Evolutionary conservation across 768 basidiomycete genomes (phyloP), one percentile per base, ranked within the genome.

Genomic region (Pleurotus platypus): DNA sequence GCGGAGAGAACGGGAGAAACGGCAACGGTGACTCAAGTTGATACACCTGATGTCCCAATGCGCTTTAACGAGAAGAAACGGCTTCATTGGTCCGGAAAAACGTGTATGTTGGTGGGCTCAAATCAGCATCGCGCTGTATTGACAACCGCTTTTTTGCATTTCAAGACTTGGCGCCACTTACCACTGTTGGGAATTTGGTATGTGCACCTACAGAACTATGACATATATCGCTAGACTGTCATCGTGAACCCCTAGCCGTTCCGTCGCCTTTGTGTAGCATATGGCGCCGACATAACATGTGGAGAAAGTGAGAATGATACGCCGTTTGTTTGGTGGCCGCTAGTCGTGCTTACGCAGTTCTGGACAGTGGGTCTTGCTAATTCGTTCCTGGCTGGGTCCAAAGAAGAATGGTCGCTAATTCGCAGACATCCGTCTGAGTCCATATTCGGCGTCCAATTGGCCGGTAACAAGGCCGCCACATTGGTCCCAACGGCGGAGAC

Each of bases 141-240:
- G 16, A 24, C 54, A 16, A 11, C 22, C 39, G 15, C 38, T 54
- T 11, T 5, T 43, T 35, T 49, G 26, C 27, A 40, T 18, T 13
- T 35, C 15, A 40, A 75, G 72, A 75, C 60, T 68, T 79, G 45
- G 74, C 77, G 22, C 96, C 96, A 2, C 72, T 98, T 16, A 98
- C 96, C 0, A 98, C 96, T 0, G 94, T 95, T 39, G 96, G 96
- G 12, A 98, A 99, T 66, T 70, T 98, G 68, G 94, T 93, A 67
- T 42, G 60, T 26, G 43, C 18, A 37, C 51, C 51, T 24, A 54
- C 39, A 7, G 15, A 37, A 54, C 51, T 54, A 54, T 42, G 51
- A 39, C 51, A 40, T 54, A 54, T 40, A 24, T 40, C 46, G 82
- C 71, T 39, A 45, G 22, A 11, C 20, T 45, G 54, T 59, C 27